Conservation (phyloP, 257 asterid species). For the Przewalskia tangutica region DNA sequence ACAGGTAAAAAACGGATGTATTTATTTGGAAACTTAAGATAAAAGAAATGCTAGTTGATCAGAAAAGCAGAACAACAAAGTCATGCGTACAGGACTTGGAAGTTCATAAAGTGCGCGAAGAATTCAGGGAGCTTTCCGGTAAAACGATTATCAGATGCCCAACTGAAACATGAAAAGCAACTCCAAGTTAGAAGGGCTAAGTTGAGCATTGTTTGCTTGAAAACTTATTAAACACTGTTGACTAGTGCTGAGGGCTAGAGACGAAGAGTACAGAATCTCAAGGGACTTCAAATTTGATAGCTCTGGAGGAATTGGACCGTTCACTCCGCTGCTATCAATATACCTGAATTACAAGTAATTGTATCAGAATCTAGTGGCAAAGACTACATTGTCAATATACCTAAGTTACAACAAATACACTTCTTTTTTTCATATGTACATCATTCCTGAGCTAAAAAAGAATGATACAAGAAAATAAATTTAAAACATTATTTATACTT, state of each 20-base stretch:
- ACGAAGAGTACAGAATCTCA: constrained; percentile 25
- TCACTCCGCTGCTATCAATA: constrained; percentile 59
- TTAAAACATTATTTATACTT: not conserved
- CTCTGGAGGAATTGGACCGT: constrained; percentile 51
- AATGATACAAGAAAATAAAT: not conserved
- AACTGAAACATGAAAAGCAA: constrained; percentile 27
- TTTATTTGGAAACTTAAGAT: not conserved
- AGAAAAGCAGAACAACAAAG: constrained; percentile 1
- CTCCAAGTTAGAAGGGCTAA: not conserved
- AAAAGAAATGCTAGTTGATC: not conserved
- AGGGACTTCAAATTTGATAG: constrained; percentile 41
- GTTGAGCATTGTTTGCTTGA: not conserved
- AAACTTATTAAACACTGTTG: not conserved
- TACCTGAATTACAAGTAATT: constrained; percentile 28
- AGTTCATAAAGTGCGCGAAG: constrained; percentile 32
- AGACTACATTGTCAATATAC: not conserved
- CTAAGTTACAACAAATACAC: not conserved
- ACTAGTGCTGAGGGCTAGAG: not conserved
- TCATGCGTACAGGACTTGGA: constrained; percentile 36
- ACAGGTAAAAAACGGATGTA: not conserved
- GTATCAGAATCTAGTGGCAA: not conserved
- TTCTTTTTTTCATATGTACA: not conserved
- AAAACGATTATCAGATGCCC: constrained; percentile 56
- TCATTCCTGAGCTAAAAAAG: not conserved
- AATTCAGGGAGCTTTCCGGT: constrained; percentile 55